Conservation (phyloP, 257 asterid species). For the Cruciata laevipes region DNA sequence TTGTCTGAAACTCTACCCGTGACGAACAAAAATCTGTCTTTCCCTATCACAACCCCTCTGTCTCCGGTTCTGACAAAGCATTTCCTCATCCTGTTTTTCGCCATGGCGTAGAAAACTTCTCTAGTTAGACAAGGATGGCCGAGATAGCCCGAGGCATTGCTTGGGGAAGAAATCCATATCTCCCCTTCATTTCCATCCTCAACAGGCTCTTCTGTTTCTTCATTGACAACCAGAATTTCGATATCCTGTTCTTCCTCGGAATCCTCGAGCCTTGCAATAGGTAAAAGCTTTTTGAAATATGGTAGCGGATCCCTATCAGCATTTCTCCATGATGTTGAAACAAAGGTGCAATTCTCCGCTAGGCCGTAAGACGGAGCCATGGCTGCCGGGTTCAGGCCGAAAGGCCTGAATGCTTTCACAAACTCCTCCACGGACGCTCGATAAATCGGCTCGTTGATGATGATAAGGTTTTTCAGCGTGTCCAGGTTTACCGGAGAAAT, state of each 20-base stretch:
- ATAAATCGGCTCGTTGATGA: slow-evolving; percentile 72
- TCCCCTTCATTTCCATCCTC: slow-evolving; percentile 78
- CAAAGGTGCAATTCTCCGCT: slow-evolving; percentile 75
- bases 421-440: slow-evolving; percentile 38
- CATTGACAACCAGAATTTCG: slow-evolving; percentile 50
- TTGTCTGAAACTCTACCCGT: slow-evolving; percentile 55
- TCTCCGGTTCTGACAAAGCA: slow-evolving; percentile 63
- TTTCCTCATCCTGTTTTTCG: slow-evolving; percentile 19
- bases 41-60: slow-evolving; percentile 52
- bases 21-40: slow-evolving; percentile 47
- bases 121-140: slow-evolving; percentile 55
- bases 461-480: slow-evolving; percentile 51
- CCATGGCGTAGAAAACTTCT: slow-evolving; percentile 39
- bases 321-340: slow-evolving; percentile 66
- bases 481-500: slow-evolving; percentile 23
- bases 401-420: slow-evolving; percentile 26
- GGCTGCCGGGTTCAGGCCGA: slow-evolving; percentile 40
- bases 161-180: slow-evolving; percentile 78
- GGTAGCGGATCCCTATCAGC: slow-evolving; percentile 29
- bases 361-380: slow-evolving; percentile 77
- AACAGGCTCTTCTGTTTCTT: slow-evolving; percentile 43
- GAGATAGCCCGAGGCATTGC: slow-evolving; percentile 68
- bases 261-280: slow-evolving; percentile 52
- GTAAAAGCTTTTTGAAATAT: slow-evolving; percentile 39
- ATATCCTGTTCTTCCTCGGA: slow-evolving; percentile 40